Conservation (phyloP, 805 yeast species). For the Wickerhamomyces kurtzmanii region DNA sequence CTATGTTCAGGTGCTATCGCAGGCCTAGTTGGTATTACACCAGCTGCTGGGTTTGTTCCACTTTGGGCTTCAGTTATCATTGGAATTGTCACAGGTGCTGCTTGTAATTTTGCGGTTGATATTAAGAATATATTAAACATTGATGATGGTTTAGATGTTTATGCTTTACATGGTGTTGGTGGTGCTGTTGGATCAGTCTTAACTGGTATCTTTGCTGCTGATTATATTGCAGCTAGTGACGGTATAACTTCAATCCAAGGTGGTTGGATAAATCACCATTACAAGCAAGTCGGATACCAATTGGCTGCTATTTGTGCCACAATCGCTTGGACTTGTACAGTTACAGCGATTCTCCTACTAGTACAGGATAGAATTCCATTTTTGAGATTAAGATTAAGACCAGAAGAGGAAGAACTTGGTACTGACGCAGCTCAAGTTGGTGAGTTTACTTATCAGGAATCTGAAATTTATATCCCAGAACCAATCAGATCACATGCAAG, state of each 20-base stretch:
- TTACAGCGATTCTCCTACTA: constrained; percentile 60
- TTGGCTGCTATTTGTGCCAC: constrained; percentile 67
- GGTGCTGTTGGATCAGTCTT: constrained; percentile 75
- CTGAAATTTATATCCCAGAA: constrained; percentile 61
- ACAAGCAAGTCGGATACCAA: constrained; percentile 79
- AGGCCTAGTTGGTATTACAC: constrained; percentile 92
- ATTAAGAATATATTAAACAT: constrained; percentile 60
- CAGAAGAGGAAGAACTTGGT: constrained; percentile 83
- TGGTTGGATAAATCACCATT: constrained; percentile 85
- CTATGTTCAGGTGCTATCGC: constrained; percentile 90
- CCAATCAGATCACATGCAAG: constrained; percentile 57
- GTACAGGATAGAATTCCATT: constrained; percentile 69
- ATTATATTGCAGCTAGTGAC: constrained; percentile 79
- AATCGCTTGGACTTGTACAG: constrained; percentile 65
- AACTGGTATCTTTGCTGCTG: constrained; percentile 91
- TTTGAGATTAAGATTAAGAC: constrained; percentile 71
- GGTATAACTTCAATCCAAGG: constrained; percentile 60
- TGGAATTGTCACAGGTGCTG: constrained; percentile 68
- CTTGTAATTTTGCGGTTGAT: constrained; percentile 82
- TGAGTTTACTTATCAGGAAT: constrained; percentile 68
- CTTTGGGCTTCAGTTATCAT: constrained; percentile 81
- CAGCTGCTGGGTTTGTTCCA: constrained; percentile 95
- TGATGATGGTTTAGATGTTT: constrained; percentile 94
- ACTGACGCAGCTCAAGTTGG: constrained; percentile 88
- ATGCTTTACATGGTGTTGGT: constrained; percentile 90